Percentiles rank a stretch among this genome's conserved stretches.
These are phyloP conservation scores for Venturia asperata DNA, from an alignment of 2,329 filamentous ascomycete genomes.

Conservation along the genomic window DNA sequence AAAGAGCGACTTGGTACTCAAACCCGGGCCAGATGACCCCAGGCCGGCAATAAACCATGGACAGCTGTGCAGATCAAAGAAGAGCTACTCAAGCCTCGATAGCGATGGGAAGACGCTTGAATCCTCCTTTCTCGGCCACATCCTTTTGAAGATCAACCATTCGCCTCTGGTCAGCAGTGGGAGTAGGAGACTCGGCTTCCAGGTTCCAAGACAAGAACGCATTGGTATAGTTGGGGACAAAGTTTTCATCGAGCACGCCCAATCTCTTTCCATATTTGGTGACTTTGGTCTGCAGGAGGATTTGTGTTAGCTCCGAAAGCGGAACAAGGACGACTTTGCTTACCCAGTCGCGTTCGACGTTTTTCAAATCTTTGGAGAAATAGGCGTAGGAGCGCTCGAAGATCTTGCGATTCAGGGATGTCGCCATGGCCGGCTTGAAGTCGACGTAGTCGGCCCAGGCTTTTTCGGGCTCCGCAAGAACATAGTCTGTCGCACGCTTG, in stretches of 20 bases:
- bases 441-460: constrained; percentile 64
- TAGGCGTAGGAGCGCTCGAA: constrained; percentile 73
- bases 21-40: not conserved
- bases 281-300: constrained; percentile 48
- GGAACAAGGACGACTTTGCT: not conserved
- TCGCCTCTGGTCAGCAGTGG: constrained; percentile 64
- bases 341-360: constrained; percentile 64
- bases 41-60: not conserved
- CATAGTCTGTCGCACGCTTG: constrained; percentile 67
- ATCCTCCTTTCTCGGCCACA: constrained; percentile 59
- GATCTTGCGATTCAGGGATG: constrained; percentile 65
- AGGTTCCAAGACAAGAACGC: constrained; percentile 60
- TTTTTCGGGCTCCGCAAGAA: constrained; percentile 54
- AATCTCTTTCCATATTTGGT: constrained; percentile 69
- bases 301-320: not conserved
- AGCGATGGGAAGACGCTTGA: constrained; percentile 40
- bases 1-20: not conserved
- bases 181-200: constrained; percentile 58
- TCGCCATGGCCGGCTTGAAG: constrained; percentile 64
- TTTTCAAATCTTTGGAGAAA: constrained; percentile 67
- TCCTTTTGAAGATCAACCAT: constrained; percentile 64
- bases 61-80: not conserved
- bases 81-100: not conserved
- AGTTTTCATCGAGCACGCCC: constrained; percentile 56
- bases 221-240: constrained; percentile 70